Evolutionary conservation across 176 grass and related monocot species (phyloP), one percentile per base, ranked within the genome.

Genomic region (Elaeis guineensis): DNA sequence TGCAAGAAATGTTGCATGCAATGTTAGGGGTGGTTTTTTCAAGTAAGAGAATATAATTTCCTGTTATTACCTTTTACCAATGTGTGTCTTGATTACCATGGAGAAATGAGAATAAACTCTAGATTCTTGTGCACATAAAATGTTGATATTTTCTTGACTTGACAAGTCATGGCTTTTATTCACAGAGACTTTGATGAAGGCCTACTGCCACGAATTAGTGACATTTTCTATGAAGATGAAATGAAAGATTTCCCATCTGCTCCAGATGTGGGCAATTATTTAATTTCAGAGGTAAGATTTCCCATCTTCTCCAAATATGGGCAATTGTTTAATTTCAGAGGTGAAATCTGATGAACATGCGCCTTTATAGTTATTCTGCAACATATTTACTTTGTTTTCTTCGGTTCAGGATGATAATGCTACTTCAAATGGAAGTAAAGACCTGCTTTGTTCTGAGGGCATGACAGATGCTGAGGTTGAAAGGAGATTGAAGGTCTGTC

Each of bases 1-100:
- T 4, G 93, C 87, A 21, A 98, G 93, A 91, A 98, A 98, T 77
- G 93, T 98, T 62, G 93, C 93, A 2, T 98, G 93, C 76, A 92
- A 82, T 83, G 84, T 98, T 61, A 84, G 93, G 76, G 93, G 93
- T 19, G 73, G 84, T 20, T 98, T 98, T 64, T 98, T 98, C 78
- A 98, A 83, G 93, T 98, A 90, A 85, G 86, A 77, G 29, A 14
- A 44, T 12, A 75, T 68, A 63, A 54, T 75, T 69, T 57, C 14
- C 9, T 14, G 11, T 44, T 30, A 44, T 12, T 44, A 44, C 35
- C 11, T 44, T 44, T 44, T 44, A 44, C 35, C 35, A 44, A 44
- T 14, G 11, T 44, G 35, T 44, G 35, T 44, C 35, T 44, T 14
- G 35, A 44, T 44, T 44, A 12, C 35, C 35, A 44, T 44, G 35